These are phyloP conservation scores for Phytopythium kandeliae DNA, from an alignment of 352 stramenopile genomes.

Conservation along the genomic window DNA sequence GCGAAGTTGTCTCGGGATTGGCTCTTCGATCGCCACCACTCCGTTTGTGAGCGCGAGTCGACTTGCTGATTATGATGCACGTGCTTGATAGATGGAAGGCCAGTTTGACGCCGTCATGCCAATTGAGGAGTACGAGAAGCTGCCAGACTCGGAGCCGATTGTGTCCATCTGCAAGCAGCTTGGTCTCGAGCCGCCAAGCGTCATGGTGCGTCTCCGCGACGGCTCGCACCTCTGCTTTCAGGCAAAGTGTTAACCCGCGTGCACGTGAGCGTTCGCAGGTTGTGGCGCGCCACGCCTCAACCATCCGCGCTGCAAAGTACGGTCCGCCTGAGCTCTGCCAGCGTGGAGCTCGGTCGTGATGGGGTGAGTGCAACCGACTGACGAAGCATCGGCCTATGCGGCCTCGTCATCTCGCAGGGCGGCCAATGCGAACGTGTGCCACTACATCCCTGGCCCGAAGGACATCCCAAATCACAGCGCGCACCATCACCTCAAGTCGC, in stretches of 20 bases:
- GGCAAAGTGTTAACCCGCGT: not conserved
- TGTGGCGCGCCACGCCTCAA: conserved; percentile 42
- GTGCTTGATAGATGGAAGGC: conserved; percentile 40
- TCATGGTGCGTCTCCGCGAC: conserved; percentile 23
- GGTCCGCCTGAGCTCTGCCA: not conserved
- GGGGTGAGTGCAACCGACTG: no score
- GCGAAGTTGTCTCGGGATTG: not conserved
- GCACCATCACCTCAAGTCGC: conserved; percentile 53
- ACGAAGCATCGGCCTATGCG: no score
- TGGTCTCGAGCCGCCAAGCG: conserved; percentile 38
- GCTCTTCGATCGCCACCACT: not conserved
- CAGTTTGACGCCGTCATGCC: conserved; percentile 62
- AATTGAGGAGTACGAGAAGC: conserved; percentile 30
- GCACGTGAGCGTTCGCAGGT: conserved; percentile 8
- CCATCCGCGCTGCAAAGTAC: conserved; percentile 63
- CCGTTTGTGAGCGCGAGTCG: not conserved
- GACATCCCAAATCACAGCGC: conserved; percentile 72
- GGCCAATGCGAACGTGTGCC: conserved; percentile 48
- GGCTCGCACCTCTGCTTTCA: not conserved
- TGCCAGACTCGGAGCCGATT: conserved; percentile 47
- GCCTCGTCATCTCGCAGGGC: conserved; percentile 16
- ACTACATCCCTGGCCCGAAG: conserved; percentile 59
- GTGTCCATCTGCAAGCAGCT: conserved; percentile 42
- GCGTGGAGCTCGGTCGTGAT: no score
- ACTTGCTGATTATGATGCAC: not conserved